Conservation (phyloP, 352 stramenopile species). For the Globisporangium parvum region DNA sequence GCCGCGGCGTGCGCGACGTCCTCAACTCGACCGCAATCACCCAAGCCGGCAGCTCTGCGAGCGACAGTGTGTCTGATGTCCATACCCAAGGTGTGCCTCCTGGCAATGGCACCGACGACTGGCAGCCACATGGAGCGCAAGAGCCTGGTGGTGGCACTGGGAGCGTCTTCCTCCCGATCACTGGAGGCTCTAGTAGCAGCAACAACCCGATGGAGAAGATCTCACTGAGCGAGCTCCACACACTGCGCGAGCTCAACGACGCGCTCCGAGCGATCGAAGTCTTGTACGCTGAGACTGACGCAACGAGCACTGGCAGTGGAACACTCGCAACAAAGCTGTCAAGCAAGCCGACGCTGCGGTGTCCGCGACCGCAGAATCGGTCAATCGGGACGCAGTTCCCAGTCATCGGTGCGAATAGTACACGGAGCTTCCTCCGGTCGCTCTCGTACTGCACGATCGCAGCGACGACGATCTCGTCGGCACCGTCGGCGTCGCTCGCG, state of each 20-base stretch:
- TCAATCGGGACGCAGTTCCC: slow-evolving; percentile 29
- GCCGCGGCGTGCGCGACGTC: slow-evolving; percentile 26
- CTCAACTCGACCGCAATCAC: slow-evolving; percentile 21
- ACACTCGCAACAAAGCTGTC: neutral
- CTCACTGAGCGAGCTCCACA: slow-evolving; percentile 25
- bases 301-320: slow-evolving; percentile 2
- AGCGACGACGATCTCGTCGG: slow-evolving; percentile 12
- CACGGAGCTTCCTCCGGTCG: slow-evolving; percentile 22
- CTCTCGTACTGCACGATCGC: slow-evolving; percentile 39
- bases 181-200: neutral
- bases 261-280: slow-evolving; percentile 29
- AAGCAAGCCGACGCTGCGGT: neutral
- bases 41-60: no score
- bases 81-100: neutral
- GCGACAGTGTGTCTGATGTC: neutral
- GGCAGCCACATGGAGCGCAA: neutral
- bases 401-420: neutral
- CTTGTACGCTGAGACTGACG: slow-evolving; percentile 27
- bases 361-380: slow-evolving; percentile 1
- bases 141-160: no score
- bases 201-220: slow-evolving; percentile 29
- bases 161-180: slow-evolving; percentile 5
- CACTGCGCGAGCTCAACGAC: slow-evolving; percentile 31
- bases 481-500: neutral
- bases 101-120: neutral